Conservation (phyloP, 768 basidiomycete species). For the Leucocoprinus leucothites region DNA sequence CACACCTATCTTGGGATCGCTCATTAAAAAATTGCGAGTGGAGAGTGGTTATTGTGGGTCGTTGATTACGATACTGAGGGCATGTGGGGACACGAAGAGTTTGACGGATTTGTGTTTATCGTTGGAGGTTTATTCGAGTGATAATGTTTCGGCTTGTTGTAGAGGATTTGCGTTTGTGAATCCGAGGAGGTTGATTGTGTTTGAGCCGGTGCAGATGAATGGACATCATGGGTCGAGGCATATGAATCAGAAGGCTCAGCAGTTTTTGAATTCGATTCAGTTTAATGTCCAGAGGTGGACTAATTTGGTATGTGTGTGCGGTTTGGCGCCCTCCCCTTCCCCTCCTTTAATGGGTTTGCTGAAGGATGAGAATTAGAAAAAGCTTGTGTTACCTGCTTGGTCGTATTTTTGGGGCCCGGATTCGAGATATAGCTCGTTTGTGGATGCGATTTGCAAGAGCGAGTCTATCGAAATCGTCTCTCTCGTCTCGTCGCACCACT, state of each 20-base stretch:
- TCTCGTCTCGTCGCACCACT: too few species aligned
- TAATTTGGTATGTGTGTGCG: background rate
- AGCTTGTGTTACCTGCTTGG: too few species aligned
- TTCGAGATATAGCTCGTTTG: too few species aligned
- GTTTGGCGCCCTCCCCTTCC: background rate
- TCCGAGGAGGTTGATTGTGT: slow-evolving; percentile 3
- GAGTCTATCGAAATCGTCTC: too few species aligned
- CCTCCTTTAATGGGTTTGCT: too few species aligned
- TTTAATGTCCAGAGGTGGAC: slow-evolving; percentile 3
- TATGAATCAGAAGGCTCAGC: slow-evolving; percentile 1
- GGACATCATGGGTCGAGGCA: too few species aligned
- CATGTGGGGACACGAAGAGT: background rate
- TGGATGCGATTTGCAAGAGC: too few species aligned
- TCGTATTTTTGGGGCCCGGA: too few species aligned
- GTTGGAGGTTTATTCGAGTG: slow-evolving; percentile 7
- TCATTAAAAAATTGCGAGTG: slow-evolving; percentile 21
- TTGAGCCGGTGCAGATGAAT: background rate
- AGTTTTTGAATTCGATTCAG: background rate
- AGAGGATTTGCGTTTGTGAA: background rate
- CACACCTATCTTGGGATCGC: slow-evolving; percentile 14
- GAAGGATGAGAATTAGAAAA: too few species aligned
- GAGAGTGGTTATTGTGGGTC: slow-evolving; percentile 20
- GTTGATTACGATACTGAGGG: background rate
- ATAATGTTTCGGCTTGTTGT: background rate
- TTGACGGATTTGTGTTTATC: slow-evolving; percentile 7